Evolutionary conservation across 768 basidiomycete genomes (phyloP), one percentile per base, ranked within the genome.

Genomic region (Xanthoconium purpureum): DNA sequence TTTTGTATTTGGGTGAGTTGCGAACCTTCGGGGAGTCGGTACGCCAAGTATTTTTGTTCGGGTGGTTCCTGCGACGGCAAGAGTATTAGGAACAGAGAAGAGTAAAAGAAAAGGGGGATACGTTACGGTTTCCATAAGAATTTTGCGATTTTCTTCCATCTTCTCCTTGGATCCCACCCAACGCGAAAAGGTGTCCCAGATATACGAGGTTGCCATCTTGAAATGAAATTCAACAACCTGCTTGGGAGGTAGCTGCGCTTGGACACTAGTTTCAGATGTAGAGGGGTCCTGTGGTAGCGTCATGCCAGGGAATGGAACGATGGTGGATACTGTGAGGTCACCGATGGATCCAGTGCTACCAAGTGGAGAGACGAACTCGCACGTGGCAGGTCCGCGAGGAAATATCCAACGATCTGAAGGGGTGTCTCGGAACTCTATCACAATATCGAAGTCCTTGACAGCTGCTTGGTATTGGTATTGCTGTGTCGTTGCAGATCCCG

Each of bases 361-460:
- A 3, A 60, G 52, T 9, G 56, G 5, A 39, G 72, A 46, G 20
- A 56, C 59, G 55, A 78, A 74, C 58, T 87, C 80, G 57, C 77
- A 83, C 32, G 78, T 70, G 9, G 78, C 78, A 6, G 78, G 74
- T 20, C 81, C 83, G 33, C 87, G 81, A 50, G 89, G 88, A 52
- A 91, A 75, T 7, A 87, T 62, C 81, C 83, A 86, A n/a, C 84
- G 80, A 46, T 89, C 87, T 42, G 75, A 74, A 3, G 82, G 76
- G 6, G 74, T 71, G 63, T 91, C 89, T 48, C 77, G 73, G 60
- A 89, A 91, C 63, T 89, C 87, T 50, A 92, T 64, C 24, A 91
- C 81, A 2, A 92, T 66, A 65, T 91, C 89, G 63, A 84, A 88
- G n/a, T 82, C 80, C 63, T 80, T 84, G 35, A 77, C 66, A 17